phyloP scores from a whole-genome alignment of 257 asterid species.

The Forsythia suspensa region DNA sequence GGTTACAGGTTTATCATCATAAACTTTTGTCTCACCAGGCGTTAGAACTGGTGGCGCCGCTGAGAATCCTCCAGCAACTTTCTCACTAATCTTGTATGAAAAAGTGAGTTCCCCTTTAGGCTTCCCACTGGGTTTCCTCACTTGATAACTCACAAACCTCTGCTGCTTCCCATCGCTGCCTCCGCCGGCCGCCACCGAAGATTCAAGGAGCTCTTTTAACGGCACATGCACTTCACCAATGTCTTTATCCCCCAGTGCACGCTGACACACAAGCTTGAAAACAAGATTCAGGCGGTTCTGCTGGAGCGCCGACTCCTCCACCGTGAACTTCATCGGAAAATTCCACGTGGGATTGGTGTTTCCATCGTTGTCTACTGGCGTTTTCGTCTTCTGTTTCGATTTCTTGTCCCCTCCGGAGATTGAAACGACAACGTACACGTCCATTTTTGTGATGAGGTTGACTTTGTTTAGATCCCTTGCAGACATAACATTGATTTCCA shows the following conservation, averaged over 20 bases:
- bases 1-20: constrained; percentile 5
- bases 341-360: constrained; percentile 68
- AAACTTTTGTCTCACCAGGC: constrained; percentile 21
- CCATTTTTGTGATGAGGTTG: constrained; percentile 59
- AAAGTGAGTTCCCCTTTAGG: constrained; percentile 73
- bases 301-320: constrained; percentile 56
- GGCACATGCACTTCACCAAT: constrained; percentile 74
- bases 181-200: constrained; percentile 24
- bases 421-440: constrained; percentile 57
- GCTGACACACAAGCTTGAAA: constrained; percentile 48
- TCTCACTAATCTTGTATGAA: constrained; percentile 57
- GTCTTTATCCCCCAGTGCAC: constrained; percentile 61
- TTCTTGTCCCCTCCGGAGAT: constrained; percentile 51
- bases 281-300: constrained; percentile 61
- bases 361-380: constrained; percentile 56
- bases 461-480: constrained; percentile 64
- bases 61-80: constrained; percentile 20
- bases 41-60: constrained; percentile 25
- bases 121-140: constrained; percentile 69
- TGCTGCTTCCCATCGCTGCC: constrained; percentile 37
- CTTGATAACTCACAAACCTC: constrained; percentile 64
- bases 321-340: constrained; percentile 55
- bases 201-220: constrained; percentile 57
- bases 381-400: constrained; percentile 40
- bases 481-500: constrained; percentile 53